Percentiles rank a stretch among this genome's conserved stretches.
Evolutionary conservation across 352 stramenopile genomes (phyloP).

Genomic region (Phytophthora citrophthora): DNA sequence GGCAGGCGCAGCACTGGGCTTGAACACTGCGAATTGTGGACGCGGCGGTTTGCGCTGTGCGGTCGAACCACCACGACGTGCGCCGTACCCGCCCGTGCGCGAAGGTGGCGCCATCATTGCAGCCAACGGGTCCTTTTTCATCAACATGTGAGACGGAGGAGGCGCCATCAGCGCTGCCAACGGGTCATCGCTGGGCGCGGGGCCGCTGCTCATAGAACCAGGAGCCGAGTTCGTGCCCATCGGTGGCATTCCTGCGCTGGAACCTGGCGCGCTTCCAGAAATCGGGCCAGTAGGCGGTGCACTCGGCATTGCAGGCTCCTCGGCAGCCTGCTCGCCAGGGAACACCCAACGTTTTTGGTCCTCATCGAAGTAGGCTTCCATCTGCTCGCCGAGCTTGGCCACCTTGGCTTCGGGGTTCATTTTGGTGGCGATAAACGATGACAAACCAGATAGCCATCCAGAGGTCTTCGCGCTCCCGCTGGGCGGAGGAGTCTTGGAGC

Average conservation of each 20-base stretch:
- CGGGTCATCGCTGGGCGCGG: conserved; percentile 57
- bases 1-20: conserved; percentile 48
- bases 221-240: conserved; percentile 65
- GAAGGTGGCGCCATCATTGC: conserved; percentile 87
- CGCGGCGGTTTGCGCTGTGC: conserved; percentile 62
- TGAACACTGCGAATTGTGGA: conserved; percentile 90
- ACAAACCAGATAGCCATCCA: conserved; percentile 67
- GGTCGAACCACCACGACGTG: conserved; percentile 33
- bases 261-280: conserved; percentile 56
- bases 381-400: conserved; percentile 75
- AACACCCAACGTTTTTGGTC: conserved; percentile 90
- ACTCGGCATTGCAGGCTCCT: conserved; percentile 68
- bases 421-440: conserved; percentile 74
- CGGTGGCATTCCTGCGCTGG: conserved; percentile 41
- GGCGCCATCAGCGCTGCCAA: conserved; percentile 84
- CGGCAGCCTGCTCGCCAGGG: conserved; percentile 71
- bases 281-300: conserved; percentile 74
- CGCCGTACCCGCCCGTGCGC: conserved; percentile 45
- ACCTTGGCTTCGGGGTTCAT: conserved; percentile 88
- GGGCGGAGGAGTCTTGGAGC: conserved; percentile 83
- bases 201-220: conserved; percentile 60
- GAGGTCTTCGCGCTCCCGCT: conserved; percentile 68
- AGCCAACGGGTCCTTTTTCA: conserved; percentile 85
- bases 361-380: conserved; percentile 86
- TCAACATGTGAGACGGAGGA: conserved; percentile 67